Percentiles rank a stretch among this genome's conserved stretches.
Evolutionary conservation across 2,329 filamentous ascomycete genomes (phyloP).

Genomic region (Colletotrichum sp.): DNA sequence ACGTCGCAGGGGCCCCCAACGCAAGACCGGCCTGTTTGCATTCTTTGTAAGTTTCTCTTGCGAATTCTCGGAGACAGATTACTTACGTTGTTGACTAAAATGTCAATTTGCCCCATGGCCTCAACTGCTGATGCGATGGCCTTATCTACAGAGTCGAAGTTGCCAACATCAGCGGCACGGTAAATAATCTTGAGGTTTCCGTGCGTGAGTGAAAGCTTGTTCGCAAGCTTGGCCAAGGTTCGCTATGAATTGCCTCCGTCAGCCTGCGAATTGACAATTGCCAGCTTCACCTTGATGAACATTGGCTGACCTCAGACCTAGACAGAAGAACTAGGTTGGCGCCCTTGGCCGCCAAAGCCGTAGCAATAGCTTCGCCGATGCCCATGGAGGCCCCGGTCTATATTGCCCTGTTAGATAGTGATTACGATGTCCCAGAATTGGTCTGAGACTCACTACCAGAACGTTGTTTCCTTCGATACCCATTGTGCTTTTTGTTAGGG

Average conservation of each 20-base stretch:
- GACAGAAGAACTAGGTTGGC: conserved; percentile 48
- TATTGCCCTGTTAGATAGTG: too few relatives aligned
- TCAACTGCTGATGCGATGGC: conserved; percentile 34
- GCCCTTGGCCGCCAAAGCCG: conserved; percentile 38
- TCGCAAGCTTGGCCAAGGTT: conserved; percentile 26
- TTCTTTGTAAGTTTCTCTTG: not conserved
- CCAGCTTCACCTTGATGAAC: not conserved
- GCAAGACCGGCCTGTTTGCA: conserved; percentile 45
- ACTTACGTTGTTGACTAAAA: conserved; percentile 49
- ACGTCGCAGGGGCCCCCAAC: conserved; percentile 46
- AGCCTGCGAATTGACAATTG: not conserved
- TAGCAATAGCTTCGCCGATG: conserved; percentile 49
- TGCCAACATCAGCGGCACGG: conserved; percentile 32
- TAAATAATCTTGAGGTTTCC: conserved; percentile 3
- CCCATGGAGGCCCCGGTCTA: conserved; percentile 49
- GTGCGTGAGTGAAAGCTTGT: conserved; percentile 22
- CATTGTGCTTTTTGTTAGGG: not conserved
- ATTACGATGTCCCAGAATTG: not conserved
- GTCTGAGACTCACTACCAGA: not conserved
- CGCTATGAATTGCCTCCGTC: not conserved
- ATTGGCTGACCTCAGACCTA: conserved; percentile 32
- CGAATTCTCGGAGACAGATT: not conserved
- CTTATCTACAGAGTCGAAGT: conserved; percentile 33
- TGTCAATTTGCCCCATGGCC: conserved; percentile 42
- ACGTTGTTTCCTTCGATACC: not conserved